A percentile compares a stretch with the other conserved stretches of the same genome.
Evolutionary conservation across 768 basidiomycete species (phyloP).

Genomic region (Auricularia sp.): DNA sequence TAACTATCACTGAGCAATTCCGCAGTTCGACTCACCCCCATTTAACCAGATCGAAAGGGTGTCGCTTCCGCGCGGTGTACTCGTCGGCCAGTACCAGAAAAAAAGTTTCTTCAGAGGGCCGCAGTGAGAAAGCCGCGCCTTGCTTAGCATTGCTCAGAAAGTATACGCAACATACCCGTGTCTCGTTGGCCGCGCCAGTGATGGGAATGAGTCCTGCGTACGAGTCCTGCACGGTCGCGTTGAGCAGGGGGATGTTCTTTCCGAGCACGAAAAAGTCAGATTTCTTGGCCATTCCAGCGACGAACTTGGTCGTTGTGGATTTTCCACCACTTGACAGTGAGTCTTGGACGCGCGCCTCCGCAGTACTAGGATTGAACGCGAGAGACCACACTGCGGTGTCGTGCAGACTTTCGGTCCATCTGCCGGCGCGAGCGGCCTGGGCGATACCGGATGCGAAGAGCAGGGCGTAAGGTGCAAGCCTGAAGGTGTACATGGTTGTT

Average conservation of each 20-base stretch:
- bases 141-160: not conserved
- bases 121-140: not conserved
- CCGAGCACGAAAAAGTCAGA: not conserved
- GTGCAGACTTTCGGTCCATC: too few species aligned
- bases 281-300: too few species aligned
- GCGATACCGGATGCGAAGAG: too few species aligned
- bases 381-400: too few species aligned
- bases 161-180: not conserved
- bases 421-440: too few species aligned
- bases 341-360: too few species aligned
- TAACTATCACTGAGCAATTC: not conserved
- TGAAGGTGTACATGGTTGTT: too few species aligned
- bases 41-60: constrained; percentile 4
- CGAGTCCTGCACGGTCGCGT: not conserved
- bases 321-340: too few species aligned
- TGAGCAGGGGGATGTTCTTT: not conserved
- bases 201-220: not conserved
- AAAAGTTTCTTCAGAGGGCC: constrained; percentile 1
- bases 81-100: constrained; percentile 8
- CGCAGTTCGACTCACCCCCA: not conserved
- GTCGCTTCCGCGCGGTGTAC: constrained; percentile 1
- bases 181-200: not conserved
- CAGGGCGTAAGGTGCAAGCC: too few species aligned
- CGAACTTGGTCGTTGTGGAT: too few species aligned
- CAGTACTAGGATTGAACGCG: too few species aligned